Evolutionary conservation across 129 eudicot species (phyloP).

Genomic region (Arctium lappa): DNA sequence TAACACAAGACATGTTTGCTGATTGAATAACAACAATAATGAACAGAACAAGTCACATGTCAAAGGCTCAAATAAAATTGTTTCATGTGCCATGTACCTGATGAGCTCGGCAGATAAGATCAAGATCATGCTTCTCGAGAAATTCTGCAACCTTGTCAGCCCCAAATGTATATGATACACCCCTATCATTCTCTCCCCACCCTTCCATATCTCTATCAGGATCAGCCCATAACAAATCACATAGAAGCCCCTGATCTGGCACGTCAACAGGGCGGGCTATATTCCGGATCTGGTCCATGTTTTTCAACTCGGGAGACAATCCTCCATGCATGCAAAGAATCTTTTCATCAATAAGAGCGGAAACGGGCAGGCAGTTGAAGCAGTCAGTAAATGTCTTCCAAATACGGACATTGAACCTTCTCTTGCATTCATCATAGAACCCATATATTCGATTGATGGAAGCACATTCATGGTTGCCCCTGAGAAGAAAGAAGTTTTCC

Average conservation of each 20-base stretch:
- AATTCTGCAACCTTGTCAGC: slow-evolving; percentile 54
- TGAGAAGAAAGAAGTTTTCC: slow-evolving; percentile 66
- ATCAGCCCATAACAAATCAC: slow-evolving; percentile 63
- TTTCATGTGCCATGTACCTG: slow-evolving; percentile 34
- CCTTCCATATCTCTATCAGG: slow-evolving; percentile 58
- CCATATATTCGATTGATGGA: slow-evolving; percentile 63
- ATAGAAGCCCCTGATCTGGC: slow-evolving; percentile 61
- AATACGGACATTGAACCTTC: slow-evolving; percentile 56
- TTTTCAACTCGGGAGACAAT: slow-evolving; percentile 53
- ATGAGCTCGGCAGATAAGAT: slow-evolving; percentile 65
- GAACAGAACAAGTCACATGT: not conserved
- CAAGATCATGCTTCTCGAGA: slow-evolving; percentile 65
- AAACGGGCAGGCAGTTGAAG: slow-evolving; percentile 60
- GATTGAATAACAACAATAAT: not conserved
- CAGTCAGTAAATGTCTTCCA: slow-evolving; percentile 67
- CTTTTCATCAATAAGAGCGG: slow-evolving; percentile 68
- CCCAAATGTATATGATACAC: slow-evolving; percentile 58
- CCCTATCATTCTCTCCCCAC: slow-evolving; percentile 73
- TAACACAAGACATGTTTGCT: not conserved
- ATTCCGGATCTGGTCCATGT: slow-evolving; percentile 51
- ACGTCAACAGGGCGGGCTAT: slow-evolving; percentile 54
- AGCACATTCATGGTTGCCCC: slow-evolving; percentile 67
- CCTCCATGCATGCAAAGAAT: slow-evolving; percentile 77
- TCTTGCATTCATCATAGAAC: slow-evolving; percentile 60
- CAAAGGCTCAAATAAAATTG: not conserved